phyloP scores from a whole-genome alignment of 768 basidiomycete genomes.

The Scleroderma citrinum region DNA sequence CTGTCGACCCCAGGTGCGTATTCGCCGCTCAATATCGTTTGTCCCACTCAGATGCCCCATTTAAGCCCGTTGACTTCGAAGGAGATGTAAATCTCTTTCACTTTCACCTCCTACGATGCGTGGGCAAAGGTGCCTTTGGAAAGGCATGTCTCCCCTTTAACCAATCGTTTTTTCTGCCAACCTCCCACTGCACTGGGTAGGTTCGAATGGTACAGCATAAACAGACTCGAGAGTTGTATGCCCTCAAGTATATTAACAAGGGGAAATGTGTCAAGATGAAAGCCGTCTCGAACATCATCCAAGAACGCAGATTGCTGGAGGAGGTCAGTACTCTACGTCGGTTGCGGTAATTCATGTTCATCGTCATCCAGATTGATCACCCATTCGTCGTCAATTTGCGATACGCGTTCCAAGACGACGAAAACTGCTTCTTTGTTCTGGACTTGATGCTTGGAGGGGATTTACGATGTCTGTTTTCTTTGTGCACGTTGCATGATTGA shows the following conservation, averaged over 20 bases:
- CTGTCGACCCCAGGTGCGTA: constrained; percentile 70
- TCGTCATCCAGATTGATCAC: constrained; percentile 74
- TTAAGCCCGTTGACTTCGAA: constrained; percentile 89
- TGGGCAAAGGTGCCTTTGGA: constrained; percentile 99
- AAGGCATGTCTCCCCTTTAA: constrained; percentile 52
- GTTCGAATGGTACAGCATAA: constrained; percentile 99
- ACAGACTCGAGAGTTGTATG: constrained; percentile 93
- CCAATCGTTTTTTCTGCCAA: constrained; percentile 9
- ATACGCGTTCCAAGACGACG: constrained; percentile 97
- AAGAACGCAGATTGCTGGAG: constrained; percentile 90
- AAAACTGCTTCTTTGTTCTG: constrained; percentile 97
- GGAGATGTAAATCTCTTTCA: constrained; percentile 96
- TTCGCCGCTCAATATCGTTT: not conserved
- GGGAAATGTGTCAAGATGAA: constrained; percentile 97
- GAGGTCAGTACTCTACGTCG: constrained; percentile 52
- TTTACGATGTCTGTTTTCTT: constrained; percentile 66
- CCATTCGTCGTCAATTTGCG: constrained; percentile 92
- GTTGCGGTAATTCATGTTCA: constrained; percentile 5
- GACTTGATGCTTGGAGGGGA: constrained; percentile 98
- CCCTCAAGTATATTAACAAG: constrained; percentile 99
- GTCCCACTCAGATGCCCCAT: not conserved
- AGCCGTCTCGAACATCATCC: constrained; percentile 94
- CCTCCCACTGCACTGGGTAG: constrained; percentile 36
- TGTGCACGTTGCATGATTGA: not conserved
- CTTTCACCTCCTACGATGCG: constrained; percentile 88